Evolutionary conservation across 2,329 filamentous ascomycete species (phyloP), one percentile per base, ranked within the genome.

Genomic region (Pleoardoris graminearum): DNA sequence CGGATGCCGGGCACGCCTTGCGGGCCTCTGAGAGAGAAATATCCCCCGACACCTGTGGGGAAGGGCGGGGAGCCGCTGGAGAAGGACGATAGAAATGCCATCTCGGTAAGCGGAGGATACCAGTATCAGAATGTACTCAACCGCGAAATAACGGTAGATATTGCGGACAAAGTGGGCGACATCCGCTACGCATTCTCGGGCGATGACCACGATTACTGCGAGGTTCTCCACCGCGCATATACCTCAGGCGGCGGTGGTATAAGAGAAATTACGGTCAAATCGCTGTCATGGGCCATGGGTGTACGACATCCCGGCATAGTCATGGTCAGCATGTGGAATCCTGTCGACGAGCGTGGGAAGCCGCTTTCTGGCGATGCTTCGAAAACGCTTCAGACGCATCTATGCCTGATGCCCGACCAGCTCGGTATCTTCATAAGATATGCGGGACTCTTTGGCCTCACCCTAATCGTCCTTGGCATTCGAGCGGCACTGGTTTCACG

Each of bases 131-230:
- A 97, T 64, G 93, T 97, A 2, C 83, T 99, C 22, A 88, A 83
- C 45, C 84, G 87, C 44, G 80, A 84, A 2, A 85, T 97, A 60
- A 94, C 92, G 0, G 80, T 85, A 39, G 85, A 86, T 46, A 78
- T 99, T 32, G 78, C 96, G 36, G 82, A 87, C 54, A 89, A 86
- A 58, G 80, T 96, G 29, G 91, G 91, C 29, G 90, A 94, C 56
- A 84, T 97, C 11, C 81, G 85, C 3, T 88, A 94, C 59, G 88
- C 92, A 37, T 99, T 97, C 69, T 96, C 91, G 0, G 94, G 94
- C 10, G 94, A 99, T 65, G 94, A 99, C 68, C 94, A 99, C 76
- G 94, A 99, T 76, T 97, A 97, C 76, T 99, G 94, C 75, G 92
- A 96, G 66, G 77, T 97, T 6, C 81, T 86, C 0, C 94, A 99